phyloP scores from a whole-genome alignment of 805 yeast species.

The Zygoascus biomembranicola region DNA sequence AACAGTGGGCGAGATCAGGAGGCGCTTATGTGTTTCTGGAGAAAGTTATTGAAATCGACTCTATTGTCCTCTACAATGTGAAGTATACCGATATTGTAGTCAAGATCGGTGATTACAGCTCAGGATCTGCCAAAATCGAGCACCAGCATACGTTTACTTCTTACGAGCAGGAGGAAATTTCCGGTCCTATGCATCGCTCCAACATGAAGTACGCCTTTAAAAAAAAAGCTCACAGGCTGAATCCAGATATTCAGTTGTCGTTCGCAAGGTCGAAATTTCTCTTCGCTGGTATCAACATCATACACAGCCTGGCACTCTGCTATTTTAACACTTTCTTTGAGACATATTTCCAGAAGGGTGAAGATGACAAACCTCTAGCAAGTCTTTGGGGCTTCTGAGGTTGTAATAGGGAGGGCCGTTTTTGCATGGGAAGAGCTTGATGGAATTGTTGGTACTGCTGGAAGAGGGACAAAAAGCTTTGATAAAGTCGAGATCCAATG shows the following conservation, averaged over 20 bases:
- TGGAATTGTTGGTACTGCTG: slow-evolving; percentile 56
- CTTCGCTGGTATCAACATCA: slow-evolving; percentile 2
- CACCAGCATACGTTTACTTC: slow-evolving; percentile 1
- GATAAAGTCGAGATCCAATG: slow-evolving; percentile 40
- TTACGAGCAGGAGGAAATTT: slow-evolving; percentile 11
- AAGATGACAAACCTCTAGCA: slow-evolving; percentile 11
- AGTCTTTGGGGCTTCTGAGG: neutral
- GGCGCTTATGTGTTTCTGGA: neutral
- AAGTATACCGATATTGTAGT: slow-evolving; percentile 18
- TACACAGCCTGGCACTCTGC: slow-evolving; percentile 25
- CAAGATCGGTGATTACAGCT: slow-evolving; percentile 11
- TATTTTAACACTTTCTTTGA: slow-evolving; percentile 43
- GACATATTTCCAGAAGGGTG: slow-evolving; percentile 12
- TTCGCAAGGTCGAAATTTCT: slow-evolving; percentile 7
- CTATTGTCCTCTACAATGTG: slow-evolving; percentile 12
- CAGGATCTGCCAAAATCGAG: neutral
- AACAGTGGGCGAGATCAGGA: slow-evolving; percentile 19
- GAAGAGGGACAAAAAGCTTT: slow-evolving; percentile 46
- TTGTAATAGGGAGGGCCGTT: slow-evolving; percentile 10
- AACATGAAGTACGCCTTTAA: neutral
- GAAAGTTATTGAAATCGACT: slow-evolving; percentile 14
- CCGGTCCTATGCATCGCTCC: neutral
- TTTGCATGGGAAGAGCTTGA: slow-evolving; percentile 48
- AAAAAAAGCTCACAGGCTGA: neutral
- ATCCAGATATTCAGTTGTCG: slow-evolving; percentile 17